Evolutionary conservation across 805 yeast genomes (phyloP).

Genomic region (Candida cerambycidarum): DNA sequence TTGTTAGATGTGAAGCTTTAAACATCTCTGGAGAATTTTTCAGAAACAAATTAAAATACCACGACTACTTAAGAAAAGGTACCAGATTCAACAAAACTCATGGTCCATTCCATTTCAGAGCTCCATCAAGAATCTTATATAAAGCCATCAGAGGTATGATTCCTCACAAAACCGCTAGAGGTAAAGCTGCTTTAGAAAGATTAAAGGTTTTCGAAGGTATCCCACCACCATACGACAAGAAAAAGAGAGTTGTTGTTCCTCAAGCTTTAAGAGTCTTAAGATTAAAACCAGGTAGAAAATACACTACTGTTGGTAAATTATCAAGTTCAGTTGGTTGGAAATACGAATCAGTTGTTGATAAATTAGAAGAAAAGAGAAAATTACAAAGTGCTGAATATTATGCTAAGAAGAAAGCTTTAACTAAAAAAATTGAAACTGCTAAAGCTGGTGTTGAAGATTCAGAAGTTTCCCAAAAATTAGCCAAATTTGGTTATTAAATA

Average conservation of each 20-base stretch:
- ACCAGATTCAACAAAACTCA: conserved; percentile 97
- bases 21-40: conserved; percentile 99
- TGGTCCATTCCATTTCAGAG: conserved; percentile 99
- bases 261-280: conserved; percentile 99
- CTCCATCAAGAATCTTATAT: conserved; percentile 99
- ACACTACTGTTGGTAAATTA: conserved; percentile 96
- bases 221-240: conserved; percentile 99
- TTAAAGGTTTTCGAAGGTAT: conserved; percentile 99
- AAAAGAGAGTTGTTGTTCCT: conserved; percentile 99
- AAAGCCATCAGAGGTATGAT: conserved; percentile 99
- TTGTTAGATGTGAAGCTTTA: conserved; percentile 96
- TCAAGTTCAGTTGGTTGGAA: conserved; percentile 99
- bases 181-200: conserved; percentile 99
- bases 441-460: conserved; percentile 83
- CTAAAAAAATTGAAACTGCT: conserved; percentile 89
- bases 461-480: conserved; percentile 89
- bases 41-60: conserved; percentile 99
- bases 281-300: conserved; percentile 99
- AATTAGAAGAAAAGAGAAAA: conserved; percentile 99
- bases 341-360: conserved; percentile 96
- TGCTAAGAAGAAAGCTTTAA: conserved; percentile 96
- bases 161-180: conserved; percentile 99
- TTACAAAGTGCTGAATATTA: conserved; percentile 98
- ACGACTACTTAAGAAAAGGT: conserved; percentile 99
- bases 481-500: conserved; percentile 92